Evolutionary conservation across 2,329 filamentous ascomycete species (phyloP), one percentile per base, ranked within the genome.

Genomic region (Pseudopyrenochaeta lycopersici): DNA sequence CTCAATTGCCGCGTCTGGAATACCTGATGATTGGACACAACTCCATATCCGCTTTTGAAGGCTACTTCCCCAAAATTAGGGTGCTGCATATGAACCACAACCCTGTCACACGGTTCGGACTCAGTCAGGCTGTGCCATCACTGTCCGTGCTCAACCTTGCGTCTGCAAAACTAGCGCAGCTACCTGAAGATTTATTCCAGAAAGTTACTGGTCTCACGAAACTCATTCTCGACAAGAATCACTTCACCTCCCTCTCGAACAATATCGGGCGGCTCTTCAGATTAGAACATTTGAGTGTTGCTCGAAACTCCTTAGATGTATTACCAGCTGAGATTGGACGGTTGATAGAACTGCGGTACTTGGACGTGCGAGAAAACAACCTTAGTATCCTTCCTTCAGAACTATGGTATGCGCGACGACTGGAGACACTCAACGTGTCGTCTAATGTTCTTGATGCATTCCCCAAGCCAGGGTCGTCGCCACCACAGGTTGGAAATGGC

Each of bases 291-390:
- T 89, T 99, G 70, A 98, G 92, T 76, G 92, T 98, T 60, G 92
- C 93, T 33, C 91, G 94, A 75, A 99, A 99, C 72, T 89, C 90
- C 0, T 83, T 99, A 3, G 90, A 89, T 55, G 88, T 91, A 62
- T 80, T 99, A 27, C 95, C 95, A 3, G 77, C 90, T 0, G 92
- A 97, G 63, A 92, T 99, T 62, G 95, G 95, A 4, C 93, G 91
- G 60, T 82, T 99, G 20, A 85, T 84, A 0, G 94, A 98, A 73
- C 82, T 99, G 57, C 89, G 88, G 47, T 89, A 92, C 58, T 82
- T 99, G 35, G 94, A 99, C 71, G 84, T 98, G 15, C 86, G 94
- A 59, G 92, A 95, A 70, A 99, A 98, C 79, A 99, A 98, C 70
- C 84, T 99, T 52, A 90, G 89, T 61, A 90, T 89, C 68, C 81